Conservation (phyloP, 352 stramenopile species). For the Poterioochromonas sp. region DNA sequence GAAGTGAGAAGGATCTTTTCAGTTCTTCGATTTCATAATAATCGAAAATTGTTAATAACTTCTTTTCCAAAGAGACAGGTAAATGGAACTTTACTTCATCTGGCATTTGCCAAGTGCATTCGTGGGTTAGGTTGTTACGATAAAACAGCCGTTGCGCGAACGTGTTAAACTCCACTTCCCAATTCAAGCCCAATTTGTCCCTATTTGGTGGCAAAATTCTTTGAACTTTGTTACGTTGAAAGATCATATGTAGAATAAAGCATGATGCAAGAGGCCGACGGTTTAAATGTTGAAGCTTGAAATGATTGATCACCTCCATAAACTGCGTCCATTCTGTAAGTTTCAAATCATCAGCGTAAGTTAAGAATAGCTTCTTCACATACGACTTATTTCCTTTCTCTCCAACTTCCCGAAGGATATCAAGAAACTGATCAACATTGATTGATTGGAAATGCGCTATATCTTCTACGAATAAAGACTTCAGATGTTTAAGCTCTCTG, state of each 20-base stretch:
- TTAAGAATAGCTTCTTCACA: not conserved
- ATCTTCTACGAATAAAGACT: not conserved
- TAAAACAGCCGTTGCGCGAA: not conserved
- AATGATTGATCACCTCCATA: not conserved
- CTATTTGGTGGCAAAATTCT: not conserved
- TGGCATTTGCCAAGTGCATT: not conserved
- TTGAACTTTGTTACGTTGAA: not conserved
- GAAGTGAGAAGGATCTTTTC: not conserved
- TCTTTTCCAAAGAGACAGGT: not conserved
- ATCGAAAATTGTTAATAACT: constrained; percentile 12
- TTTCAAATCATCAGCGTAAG: not conserved
- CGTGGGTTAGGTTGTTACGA: not conserved
- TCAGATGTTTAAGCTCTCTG: constrained; percentile 9
- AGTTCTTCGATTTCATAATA: not conserved
- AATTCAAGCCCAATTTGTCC: not conserved
- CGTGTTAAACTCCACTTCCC: not conserved
- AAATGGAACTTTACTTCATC: constrained; percentile 17
- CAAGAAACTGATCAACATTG: not conserved
- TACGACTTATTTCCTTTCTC: not conserved
- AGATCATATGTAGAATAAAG: not conserved
- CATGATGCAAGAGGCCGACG: not conserved
- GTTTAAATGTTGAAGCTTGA: not conserved
- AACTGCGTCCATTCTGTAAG: not conserved
- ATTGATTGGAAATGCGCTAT: not conserved
- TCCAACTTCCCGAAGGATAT: constrained; percentile 22